phyloP scores from a whole-genome alignment of 768 basidiomycete genomes.

The Russula virescens region DNA sequence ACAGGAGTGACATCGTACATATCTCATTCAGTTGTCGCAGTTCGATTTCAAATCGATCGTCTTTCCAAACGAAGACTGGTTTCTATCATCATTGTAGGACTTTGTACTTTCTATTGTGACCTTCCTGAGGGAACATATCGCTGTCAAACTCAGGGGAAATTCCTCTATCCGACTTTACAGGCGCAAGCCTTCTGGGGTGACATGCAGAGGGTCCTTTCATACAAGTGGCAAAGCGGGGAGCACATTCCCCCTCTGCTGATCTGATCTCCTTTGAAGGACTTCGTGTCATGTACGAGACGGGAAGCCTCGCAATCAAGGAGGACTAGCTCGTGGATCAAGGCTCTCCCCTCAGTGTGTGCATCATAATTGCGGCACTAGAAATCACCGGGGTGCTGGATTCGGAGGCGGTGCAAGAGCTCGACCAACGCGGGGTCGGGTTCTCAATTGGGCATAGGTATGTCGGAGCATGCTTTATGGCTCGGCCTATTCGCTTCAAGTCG shows the following conservation, averaged over 20 bases:
- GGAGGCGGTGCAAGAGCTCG: conserved; percentile 56
- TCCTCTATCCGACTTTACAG: conserved; percentile 64
- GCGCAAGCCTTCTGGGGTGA: conserved; percentile 80
- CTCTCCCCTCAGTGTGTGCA: conserved; percentile 54
- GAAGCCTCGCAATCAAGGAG: conserved; percentile 56
- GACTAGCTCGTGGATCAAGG: conserved; percentile 57
- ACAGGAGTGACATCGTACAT: conserved; percentile 85
- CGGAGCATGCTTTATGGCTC: not conserved
- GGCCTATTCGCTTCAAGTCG: not conserved
- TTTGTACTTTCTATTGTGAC: not conserved
- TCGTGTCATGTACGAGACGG: conserved; percentile 62
- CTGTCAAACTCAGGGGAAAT: conserved; percentile 68
- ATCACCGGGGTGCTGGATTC: conserved; percentile 74
- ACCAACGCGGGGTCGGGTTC: conserved; percentile 62
- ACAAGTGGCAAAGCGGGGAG: conserved; percentile 74
- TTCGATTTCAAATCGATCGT: not conserved
- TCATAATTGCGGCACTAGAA: conserved; percentile 86
- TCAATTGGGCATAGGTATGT: conserved; percentile 85
- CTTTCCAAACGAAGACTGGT: conserved; percentile 24
- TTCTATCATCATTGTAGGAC: conserved; percentile 54
- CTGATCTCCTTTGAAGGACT: conserved; percentile 53
- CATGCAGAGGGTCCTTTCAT: conserved; percentile 92
- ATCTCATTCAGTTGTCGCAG: conserved; percentile 20
- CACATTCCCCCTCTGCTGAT: conserved; percentile 69
- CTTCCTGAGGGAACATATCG: not conserved